These are phyloP conservation scores for Calonectria pauciramosa DNA, from an alignment of 2,329 filamentous ascomycete genomes.

Conservation along the genomic window DNA sequence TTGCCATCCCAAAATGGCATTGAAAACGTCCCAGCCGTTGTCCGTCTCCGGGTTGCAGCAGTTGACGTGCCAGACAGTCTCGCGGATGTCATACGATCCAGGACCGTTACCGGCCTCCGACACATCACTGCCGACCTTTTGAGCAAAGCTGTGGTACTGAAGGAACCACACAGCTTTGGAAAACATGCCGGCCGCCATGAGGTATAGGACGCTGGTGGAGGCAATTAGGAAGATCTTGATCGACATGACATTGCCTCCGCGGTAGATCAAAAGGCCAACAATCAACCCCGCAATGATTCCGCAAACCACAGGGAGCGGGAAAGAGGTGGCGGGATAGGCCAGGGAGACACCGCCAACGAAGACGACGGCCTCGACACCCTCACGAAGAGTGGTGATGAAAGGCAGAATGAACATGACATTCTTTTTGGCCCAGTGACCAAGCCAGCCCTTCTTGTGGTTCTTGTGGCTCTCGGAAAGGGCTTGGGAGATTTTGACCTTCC, in stretches of 20 bases:
- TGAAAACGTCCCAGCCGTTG: conserved; percentile 81
- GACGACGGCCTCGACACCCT: conserved; percentile 84
- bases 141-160: conserved; percentile 69
- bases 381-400: conserved; percentile 82
- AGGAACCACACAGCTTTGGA: conserved; percentile 81
- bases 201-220: conserved; percentile 84
- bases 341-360: conserved; percentile 84
- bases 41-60: conserved; percentile 75
- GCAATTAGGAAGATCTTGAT: conserved; percentile 80
- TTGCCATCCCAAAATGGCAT: conserved; percentile 80
- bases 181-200: conserved; percentile 85
- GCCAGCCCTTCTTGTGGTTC: conserved; percentile 53
- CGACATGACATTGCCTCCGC: conserved; percentile 48
- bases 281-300: conserved; percentile 73
- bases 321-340: conserved; percentile 74
- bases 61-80: conserved; percentile 87
- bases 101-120: conserved; percentile 68
- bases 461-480: conserved; percentile 67
- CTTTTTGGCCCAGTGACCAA: conserved; percentile 72
- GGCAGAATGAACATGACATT: conserved; percentile 84
- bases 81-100: conserved; percentile 82
- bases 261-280: conserved; percentile 79
- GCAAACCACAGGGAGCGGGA: conserved; percentile 77
- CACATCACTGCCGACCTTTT: conserved; percentile 69
- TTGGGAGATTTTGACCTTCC: conserved; percentile 79